Conservation (phyloP, 31 red algal species). For the Porphyra umbilicalis region DNA sequence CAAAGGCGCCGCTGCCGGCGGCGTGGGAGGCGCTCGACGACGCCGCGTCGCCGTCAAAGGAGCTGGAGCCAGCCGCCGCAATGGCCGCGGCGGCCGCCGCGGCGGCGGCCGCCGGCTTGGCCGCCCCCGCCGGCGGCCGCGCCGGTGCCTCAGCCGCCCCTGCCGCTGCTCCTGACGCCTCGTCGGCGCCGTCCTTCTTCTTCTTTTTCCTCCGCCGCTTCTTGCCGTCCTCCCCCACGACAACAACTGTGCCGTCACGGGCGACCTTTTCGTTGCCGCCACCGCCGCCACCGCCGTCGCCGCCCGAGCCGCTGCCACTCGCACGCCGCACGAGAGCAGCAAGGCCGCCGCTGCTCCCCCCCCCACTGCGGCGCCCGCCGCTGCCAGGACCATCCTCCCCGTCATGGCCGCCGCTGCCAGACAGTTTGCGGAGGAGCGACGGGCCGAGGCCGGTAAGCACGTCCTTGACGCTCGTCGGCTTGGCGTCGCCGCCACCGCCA, state of each 20-base stretch:
- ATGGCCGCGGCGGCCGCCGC: background rate
- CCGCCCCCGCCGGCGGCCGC: background rate
- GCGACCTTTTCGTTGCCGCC: background rate
- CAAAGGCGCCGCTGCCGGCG: background rate
- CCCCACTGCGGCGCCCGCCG: background rate
- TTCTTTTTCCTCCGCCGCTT: slow-evolving; percentile 2
- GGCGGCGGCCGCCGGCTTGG: background rate
- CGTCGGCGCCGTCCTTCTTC: background rate
- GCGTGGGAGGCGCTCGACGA: background rate
- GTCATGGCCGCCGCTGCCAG: background rate
- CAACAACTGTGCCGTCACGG: background rate
- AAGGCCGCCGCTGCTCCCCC: background rate
- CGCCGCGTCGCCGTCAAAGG: background rate
- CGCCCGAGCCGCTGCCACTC: background rate
- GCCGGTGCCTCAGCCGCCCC: background rate
- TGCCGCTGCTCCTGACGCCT: background rate
- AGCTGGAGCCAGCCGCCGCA: background rate
- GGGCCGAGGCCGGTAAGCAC: background rate
- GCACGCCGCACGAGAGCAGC: background rate
- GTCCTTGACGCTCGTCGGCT: background rate
- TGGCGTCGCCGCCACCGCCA: background rate
- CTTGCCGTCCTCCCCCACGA: background rate
- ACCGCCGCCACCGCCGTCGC: too few relatives aligned
- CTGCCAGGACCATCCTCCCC: background rate
- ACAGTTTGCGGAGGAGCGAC: background rate